phyloP scores from a whole-genome alignment of 805 yeast species.

The Teunomyces tritomae region DNA sequence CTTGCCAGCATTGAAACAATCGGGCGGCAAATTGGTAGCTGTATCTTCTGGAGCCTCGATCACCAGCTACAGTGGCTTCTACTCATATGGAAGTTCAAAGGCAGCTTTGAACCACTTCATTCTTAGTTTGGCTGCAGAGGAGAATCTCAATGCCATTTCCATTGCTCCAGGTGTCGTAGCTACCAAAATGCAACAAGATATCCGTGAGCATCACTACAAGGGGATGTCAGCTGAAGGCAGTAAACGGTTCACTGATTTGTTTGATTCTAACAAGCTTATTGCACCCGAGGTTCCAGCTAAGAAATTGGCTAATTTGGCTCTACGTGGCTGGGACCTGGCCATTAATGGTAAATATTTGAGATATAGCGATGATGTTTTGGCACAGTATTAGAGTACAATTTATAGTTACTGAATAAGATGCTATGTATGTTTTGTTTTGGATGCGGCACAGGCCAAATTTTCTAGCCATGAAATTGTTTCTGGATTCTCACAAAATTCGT shows the following conservation, averaged over 20 bases:
- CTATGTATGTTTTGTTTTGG: not conserved
- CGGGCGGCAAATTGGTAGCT: constrained; percentile 65
- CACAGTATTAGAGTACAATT: not conserved
- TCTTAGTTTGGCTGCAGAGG: constrained; percentile 59
- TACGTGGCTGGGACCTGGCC: constrained; percentile 52
- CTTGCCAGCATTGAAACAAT: constrained; percentile 54
- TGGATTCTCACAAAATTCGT: not conserved
- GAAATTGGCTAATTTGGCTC: constrained; percentile 63
- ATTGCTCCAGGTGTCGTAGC: constrained; percentile 96
- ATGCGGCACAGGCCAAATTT: not conserved
- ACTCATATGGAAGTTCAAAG: constrained; percentile 87
- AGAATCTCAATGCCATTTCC: constrained; percentile 54
- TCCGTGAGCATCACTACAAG: constrained; percentile 60
- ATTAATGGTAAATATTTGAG: constrained; percentile 70
- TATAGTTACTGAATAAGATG: no score
- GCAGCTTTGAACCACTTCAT: constrained; percentile 86
- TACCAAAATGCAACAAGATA: constrained; percentile 82
- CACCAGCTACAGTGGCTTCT: constrained; percentile 69
- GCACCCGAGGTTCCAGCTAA: constrained; percentile 72
- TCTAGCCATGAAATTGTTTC: not conserved
- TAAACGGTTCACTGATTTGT: constrained; percentile 62
- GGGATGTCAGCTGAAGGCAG: constrained; percentile 62
- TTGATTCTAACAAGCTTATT: constrained; percentile 54
- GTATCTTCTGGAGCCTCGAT: constrained; percentile 90
- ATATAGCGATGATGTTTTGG: constrained; percentile 45